Conservation (phyloP, 345 rosid genomes). For the Lepidium didymum region DNA sequence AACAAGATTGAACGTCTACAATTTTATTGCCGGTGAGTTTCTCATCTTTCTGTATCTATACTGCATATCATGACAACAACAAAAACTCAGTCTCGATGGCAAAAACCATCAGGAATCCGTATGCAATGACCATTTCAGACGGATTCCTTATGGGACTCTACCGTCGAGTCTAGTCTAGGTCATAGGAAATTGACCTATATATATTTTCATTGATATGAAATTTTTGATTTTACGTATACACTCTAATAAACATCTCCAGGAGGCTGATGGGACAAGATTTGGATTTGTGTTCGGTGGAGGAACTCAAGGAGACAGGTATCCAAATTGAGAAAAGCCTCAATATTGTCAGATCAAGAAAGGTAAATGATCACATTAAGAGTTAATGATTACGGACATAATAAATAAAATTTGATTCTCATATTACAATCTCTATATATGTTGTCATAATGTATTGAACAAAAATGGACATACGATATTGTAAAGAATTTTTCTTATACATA, state of each 20-base stretch:
- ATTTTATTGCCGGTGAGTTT: slow-evolving; percentile 36
- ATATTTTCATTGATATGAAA: background rate
- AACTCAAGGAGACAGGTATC: slow-evolving; percentile 36
- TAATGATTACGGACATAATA: background rate
- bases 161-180: too few relatives aligned
- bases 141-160: too few relatives aligned
- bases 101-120: too few relatives aligned
- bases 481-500: background rate
- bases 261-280: slow-evolving; percentile 50
- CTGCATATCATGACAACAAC: background rate
- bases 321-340: slow-evolving; percentile 45
- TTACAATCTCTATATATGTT: background rate
- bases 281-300: slow-evolving; percentile 37
- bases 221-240: background rate
- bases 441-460: background rate
- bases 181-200: too few relatives aligned
- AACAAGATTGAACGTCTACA: slow-evolving; percentile 46
- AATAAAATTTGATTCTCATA: background rate
- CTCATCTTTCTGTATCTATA: background rate
- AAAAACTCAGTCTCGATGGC: too few relatives aligned
- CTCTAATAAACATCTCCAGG: slow-evolving; percentile 23
- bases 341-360: slow-evolving; percentile 58
- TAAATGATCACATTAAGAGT: background rate
- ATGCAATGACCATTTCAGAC: too few relatives aligned
- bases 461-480: background rate